Base-by-base conservation (phyloP, 331 rosid species). In the Erythrophleum ivorense region DNA sequence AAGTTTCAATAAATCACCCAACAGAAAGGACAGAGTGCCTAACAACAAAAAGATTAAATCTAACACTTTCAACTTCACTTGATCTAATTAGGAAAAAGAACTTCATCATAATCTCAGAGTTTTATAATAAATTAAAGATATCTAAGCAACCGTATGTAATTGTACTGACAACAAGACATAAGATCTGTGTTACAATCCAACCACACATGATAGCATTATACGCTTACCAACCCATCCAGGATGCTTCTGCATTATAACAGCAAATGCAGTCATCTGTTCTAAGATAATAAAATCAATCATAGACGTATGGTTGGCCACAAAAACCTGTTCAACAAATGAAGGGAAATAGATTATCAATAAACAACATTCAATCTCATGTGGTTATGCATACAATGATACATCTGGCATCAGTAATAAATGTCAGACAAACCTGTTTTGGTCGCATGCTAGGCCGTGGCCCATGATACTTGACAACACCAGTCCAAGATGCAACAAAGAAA, bases 401-500 rank as follows among this genome's bases (percentile, higher is more conserved):
- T 38, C 40, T 3, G 70, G 48, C 55, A 10, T 43, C 11, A 63
- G 81, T 36, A 16, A 45, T 76, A 19, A 7, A 14, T 59, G 41
- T 70, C 49, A 70, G 53, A 74, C 78, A 68, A 70, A 91, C 99
- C 94, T 91, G 97, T 78, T 91, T 88, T 45, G 99, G 97, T 70
- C 98, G 85, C 63, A 82, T 86, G 88, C 98, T 88, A 73, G 99
- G 99, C 85, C 91, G 88, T 77, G 99, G 99, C 5, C 99, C 99
- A 77, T 95, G 99, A 88, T 95, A 95, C 85, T 85, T 96, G 81
- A 96, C 98, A 87, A 96, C 98, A 79, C 99, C 98, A 81, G 99
- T 96, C 99, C 99, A 96, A 54, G 99, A 96, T 59, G 99, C 97
- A 86, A 93, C 99, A 88, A 96, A 96, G 91, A 96, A 91, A 89